Evolutionary conservation across 805 yeast genomes (phyloP), one percentile per base, ranked within the genome.

Genomic region (Cephaloascus albidus): DNA sequence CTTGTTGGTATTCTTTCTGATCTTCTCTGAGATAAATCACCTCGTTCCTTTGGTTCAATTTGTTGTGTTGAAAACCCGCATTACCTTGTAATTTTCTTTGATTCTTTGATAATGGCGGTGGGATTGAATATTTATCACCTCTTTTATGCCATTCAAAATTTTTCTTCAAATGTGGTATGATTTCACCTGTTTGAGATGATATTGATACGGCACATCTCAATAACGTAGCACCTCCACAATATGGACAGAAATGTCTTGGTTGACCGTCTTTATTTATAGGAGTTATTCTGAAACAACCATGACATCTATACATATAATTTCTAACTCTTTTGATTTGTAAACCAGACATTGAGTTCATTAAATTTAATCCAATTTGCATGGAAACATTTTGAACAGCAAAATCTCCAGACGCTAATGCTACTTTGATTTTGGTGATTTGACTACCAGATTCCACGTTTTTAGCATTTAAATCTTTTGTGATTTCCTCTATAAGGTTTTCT

Each of bases 361-460:
- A 68, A 47, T 85, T 83, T 42, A 93, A 60, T 4, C 96, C 96
- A 50, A 93, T 72, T 59, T 90, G 97, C 63, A 93, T 70, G 1
- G 96, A 76, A 14, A 89, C 96, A 60, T 93, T 93, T 60, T 93
- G 99, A 52, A 90, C 86, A 2, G 99, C 97, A 64, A 90, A 93
- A 75, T 93, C 99, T 20, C 95, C 95, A 0, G 97, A 84, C 0
- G 96, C 81, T 37, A 93, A 62, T 2, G 97, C 98, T 16, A 82
- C 93, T 45, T 79, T 74, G 42, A 81, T 71, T n/a, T 62, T 49
- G 10, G 61, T 51, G 4, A 47, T 54, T 2, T 50, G 42, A 3
- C 54, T 60, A 3, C 27, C 35, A 15, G 55, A 51, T 15, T 63
- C 61, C 12, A 61, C 51, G 17, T 61, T 39, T 34, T 63, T 72